Evolutionary conservation across 495 filamentous ascomycete species (phyloP), one percentile per base, ranked within the genome.

Genomic region (Xylaria cubensis): DNA sequence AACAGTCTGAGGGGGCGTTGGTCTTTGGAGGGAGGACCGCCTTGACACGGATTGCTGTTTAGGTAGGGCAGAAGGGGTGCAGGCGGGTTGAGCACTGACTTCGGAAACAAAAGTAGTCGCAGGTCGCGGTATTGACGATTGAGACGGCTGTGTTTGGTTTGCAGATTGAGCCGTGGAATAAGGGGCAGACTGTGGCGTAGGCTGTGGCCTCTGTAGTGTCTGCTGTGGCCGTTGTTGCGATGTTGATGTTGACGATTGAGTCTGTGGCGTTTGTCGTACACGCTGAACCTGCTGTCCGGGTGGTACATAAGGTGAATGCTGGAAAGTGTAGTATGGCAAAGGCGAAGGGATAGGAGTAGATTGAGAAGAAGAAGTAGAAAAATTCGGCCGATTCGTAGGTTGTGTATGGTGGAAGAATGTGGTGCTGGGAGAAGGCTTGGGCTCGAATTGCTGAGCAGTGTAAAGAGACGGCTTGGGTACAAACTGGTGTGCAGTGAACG

Each of bases 401-500:
- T 34, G 74, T 17, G 41, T 21, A 29, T 70, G 74, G 56, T 39
- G 69, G 39, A 73, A 69, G 34, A 70, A 71, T 13, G 69, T 64
- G n/a, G 72, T 74, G 46, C 21, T n/a, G 13, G 70, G 41, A 26
- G 76, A 56, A 7, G 69, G 42, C 13, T 64, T 74, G 44, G 74
- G 74, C 6, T 71, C 50, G 39, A 74, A 79, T 39, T 78, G 79
- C 17, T 74, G 75, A 32, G 63, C 4, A 6, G 67, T 74, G 66
- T 72, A 76, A 21, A 71, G 55, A 15, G 71, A 46, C 13, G 77
- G 50, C 64, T 73, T 81, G 64, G 76, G 82, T 65, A 76, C 76
- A 74, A 83, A 83, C 74, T 76, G 83, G 56, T 84, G 85, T 67
- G 75, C 72, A 36, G 77, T 77, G 64, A 81, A 86, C 69, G 75